Evolutionary conservation across 805 yeast species (phyloP).

Genomic region (Isabelozyma pseudorhagii): DNA sequence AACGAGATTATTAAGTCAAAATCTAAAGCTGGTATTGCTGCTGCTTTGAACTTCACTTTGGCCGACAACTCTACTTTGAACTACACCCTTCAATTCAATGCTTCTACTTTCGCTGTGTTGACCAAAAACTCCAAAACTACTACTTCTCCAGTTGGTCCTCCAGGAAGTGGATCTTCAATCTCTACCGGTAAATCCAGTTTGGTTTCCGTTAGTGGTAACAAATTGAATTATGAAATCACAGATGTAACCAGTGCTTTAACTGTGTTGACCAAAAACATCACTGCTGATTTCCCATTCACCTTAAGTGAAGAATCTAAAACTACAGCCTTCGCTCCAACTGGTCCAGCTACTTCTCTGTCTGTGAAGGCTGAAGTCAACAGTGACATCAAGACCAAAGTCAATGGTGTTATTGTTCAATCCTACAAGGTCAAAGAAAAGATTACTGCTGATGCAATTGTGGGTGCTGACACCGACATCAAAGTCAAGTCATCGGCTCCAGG

Average conservation of each 20-base stretch:
- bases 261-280: slow-evolving; percentile 2
- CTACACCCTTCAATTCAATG: slow-evolving; percentile 14
- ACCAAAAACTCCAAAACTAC: slow-evolving; percentile 4
- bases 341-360: slow-evolving; percentile 1
- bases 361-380: slow-evolving; percentile 2
- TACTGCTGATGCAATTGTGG: slow-evolving; percentile 6
- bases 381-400: slow-evolving; percentile 7
- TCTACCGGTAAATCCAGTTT: slow-evolving; percentile 4
- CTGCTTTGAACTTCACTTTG: slow-evolving; percentile 22
- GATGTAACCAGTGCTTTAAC: slow-evolving; percentile 4
- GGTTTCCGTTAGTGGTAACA: slow-evolving; percentile 5
- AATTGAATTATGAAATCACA: slow-evolving; percentile 1
- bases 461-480: slow-evolving; percentile 9
- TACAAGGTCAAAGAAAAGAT: slow-evolving; percentile 8
- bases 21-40: slow-evolving; percentile 9
- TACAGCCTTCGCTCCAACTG: background rate
- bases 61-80: slow-evolving; percentile 14
- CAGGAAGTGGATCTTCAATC: slow-evolving; percentile 8
- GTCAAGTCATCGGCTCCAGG: background rate
- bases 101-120: slow-evolving; percentile 7
- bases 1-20: slow-evolving; percentile 17
- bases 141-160: slow-evolving; percentile 7
- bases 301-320: slow-evolving; percentile 2
- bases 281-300: slow-evolving; percentile 9
- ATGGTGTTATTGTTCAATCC: slow-evolving; percentile 4